Percentiles rank a stretch among this genome's conserved stretches.
These are phyloP conservation scores for Rhypophila decipiens DNA, from an alignment of 495 filamentous ascomycete genomes.

Conservation along the genomic window DNA sequence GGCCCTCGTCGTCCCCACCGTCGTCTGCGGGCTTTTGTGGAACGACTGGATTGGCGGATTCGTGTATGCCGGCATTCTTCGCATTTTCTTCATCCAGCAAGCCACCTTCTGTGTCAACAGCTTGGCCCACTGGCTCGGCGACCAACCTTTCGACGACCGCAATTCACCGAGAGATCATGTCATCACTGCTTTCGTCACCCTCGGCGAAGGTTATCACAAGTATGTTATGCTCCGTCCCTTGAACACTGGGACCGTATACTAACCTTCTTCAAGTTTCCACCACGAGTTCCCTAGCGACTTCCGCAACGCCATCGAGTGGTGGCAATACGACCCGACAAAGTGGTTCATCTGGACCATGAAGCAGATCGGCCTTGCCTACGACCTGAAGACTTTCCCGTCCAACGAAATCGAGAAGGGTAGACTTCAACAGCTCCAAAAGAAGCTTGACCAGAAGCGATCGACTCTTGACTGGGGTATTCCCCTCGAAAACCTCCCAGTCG, in stretches of 20 bases:
- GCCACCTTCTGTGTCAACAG: constrained; percentile 99
- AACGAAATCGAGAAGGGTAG: constrained; percentile 99
- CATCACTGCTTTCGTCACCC: constrained; percentile 89
- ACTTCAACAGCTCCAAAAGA: constrained; percentile 96
- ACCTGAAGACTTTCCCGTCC: constrained; percentile 93
- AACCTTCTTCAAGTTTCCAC: constrained; percentile 58
- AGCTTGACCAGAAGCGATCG: constrained; percentile 91
- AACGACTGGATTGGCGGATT: constrained; percentile 86
- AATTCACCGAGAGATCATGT: constrained; percentile 97
- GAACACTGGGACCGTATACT: not conserved
- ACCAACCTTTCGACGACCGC: constrained; percentile 98
- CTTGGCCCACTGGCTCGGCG: constrained; percentile 96
- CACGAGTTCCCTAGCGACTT: constrained; percentile 99
- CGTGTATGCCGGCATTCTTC: constrained; percentile 90
- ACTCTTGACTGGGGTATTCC: constrained; percentile 93
- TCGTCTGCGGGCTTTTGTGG: constrained; percentile 84
- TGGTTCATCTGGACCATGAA: constrained; percentile 95
- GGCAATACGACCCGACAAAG: constrained; percentile 99
- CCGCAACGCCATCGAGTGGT: constrained; percentile 97
- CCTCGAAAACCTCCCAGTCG: constrained; percentile 86
- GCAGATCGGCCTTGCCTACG: constrained; percentile 87
- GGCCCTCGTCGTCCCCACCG: constrained; percentile 76
- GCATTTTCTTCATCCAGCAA: constrained; percentile 98
- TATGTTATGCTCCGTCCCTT: not conserved
- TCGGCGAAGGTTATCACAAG: constrained; percentile 98